Conservation (phyloP, 495 filamentous ascomycete genomes). For the Podospora appendiculata region DNA sequence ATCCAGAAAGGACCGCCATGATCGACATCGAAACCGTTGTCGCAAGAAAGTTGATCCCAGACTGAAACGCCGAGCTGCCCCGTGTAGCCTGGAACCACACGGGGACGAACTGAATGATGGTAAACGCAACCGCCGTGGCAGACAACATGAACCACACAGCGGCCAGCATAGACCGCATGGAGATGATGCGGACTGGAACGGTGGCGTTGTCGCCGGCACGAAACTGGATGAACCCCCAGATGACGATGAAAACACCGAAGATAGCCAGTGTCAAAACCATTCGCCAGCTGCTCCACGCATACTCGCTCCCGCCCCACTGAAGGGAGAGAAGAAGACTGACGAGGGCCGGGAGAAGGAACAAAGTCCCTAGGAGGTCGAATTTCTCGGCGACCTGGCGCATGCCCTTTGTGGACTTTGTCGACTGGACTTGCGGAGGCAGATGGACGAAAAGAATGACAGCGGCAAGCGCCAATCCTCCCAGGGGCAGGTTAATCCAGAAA, state of each 20-base stretch:
- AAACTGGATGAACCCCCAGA: constrained; percentile 52
- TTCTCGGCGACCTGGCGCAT: constrained; percentile 32
- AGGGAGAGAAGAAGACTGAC: constrained; percentile 63
- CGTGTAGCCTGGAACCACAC: constrained; percentile 63
- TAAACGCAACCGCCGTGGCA: constrained; percentile 48
- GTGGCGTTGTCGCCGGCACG: constrained; percentile 58
- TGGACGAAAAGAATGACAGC: constrained; percentile 45
- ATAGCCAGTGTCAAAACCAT: constrained; percentile 59
- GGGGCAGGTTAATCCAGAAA: constrained; percentile 61
- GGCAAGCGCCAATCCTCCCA: constrained; percentile 53
- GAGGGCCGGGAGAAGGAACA: constrained; percentile 57
- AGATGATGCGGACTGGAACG: constrained; percentile 57
- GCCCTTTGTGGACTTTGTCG: background rate
- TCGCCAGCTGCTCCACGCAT: constrained; percentile 52
- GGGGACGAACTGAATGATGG: constrained; percentile 50
- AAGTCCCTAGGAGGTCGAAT: constrained; percentile 56
- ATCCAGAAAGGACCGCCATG: constrained; percentile 45
- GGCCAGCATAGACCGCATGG: constrained; percentile 53
- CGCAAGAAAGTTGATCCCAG: constrained; percentile 45
- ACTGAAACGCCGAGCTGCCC: constrained; percentile 37
- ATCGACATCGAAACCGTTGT: constrained; percentile 24
- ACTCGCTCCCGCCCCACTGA: constrained; percentile 67
- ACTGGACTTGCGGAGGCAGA: constrained; percentile 4
- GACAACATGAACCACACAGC: constrained; percentile 43
- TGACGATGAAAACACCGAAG: constrained; percentile 47